Evolutionary conservation across 768 basidiomycete species (phyloP), one percentile per base, ranked within the genome.

Genomic region (Mycena alexandri): DNA sequence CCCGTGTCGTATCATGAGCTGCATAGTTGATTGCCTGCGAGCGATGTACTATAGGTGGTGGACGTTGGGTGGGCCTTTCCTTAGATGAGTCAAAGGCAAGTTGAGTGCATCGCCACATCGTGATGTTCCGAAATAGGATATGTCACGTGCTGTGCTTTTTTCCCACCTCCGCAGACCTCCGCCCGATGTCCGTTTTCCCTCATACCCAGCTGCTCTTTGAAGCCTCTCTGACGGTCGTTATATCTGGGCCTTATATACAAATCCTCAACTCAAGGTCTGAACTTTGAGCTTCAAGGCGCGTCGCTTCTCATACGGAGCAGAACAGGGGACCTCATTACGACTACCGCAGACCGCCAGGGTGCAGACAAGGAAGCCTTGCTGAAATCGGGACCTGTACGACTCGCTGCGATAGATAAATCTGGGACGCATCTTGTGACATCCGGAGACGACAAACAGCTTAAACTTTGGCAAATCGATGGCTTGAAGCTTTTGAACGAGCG

Each of bases 371-470:
- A 76, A 9, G 72, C 69, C 5, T 46, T 85, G 3, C 44, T 81
- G 22, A 85, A 85, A 67, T 80, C 86, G 9, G 90, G 90, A 0
- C 87, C 87, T 5, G 80, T 94, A 50, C 83, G 87, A 55, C 90
- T 87, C 70, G 84, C 86, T 19, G 88, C 85, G 1, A 75, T 90
- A 6, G 86, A 88, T 72, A 57, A 68, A 8, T 76, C 77, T 0
- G 80, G 78, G 60, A 76, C 68, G 34, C 84, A 89, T 70, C 77
- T 95, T 17, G 86, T 87, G 6, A 91, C 91, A 2, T 79, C 83
- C 0, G 89, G 87, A 10, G 95, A 97, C 60, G 93, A 96, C 78
- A 99, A 99, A 79, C 77, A 78, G 58, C 80, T 99, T 72, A 90
- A 86, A 69, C 83, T 97, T 12, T 96, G 93, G 90, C 81, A 85